phyloP scores from a whole-genome alignment of 2,329 filamentous ascomycete genomes.

The Xylariaceae sp. region DNA sequence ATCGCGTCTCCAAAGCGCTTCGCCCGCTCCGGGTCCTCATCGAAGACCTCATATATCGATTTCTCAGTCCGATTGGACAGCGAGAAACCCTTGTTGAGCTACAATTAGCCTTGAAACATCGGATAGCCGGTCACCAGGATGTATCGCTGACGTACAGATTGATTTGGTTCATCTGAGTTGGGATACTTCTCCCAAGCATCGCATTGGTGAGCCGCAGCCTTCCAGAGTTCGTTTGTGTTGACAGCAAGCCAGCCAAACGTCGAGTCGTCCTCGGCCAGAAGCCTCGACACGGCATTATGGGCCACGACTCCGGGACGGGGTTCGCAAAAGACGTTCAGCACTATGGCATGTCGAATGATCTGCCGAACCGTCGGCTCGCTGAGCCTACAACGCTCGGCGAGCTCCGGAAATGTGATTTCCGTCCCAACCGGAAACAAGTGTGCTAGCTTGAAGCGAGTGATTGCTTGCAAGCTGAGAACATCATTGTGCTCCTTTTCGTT shows the following conservation, averaged over 20 bases:
- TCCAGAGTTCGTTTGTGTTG: conserved; percentile 18
- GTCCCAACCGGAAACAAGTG: conserved; percentile 18
- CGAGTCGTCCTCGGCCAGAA: conserved; percentile 18
- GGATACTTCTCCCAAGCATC: conserved; percentile 17
- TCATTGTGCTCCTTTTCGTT: conserved; percentile 12
- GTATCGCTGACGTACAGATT: conserved; percentile 13
- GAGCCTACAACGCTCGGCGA: conserved; percentile 12
- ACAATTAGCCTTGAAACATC: background rate
- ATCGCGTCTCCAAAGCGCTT: conserved; percentile 18
- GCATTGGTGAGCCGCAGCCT: conserved; percentile 11
- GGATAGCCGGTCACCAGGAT: background rate
- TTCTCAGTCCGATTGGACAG: conserved; percentile 14
- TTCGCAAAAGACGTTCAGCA: conserved; percentile 13
- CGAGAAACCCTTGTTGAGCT: conserved; percentile 15
- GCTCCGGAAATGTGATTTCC: conserved; percentile 16
- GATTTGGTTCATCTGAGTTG: conserved; percentile 14
- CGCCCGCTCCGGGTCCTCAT: conserved; percentile 13
- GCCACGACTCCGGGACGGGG: conserved; percentile 11
- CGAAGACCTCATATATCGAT: conserved; percentile 17
- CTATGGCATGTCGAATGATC: conserved; percentile 11
- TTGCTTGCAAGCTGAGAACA: conserved; percentile 21
- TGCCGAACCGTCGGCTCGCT: conserved; percentile 12
- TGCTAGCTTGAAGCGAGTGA: conserved; percentile 16
- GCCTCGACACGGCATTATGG: conserved; percentile 16
- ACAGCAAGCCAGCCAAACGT: conserved; percentile 15